These are phyloP conservation scores for Suhomyces wounanorum DNA, from an alignment of 1,139 yeast genomes.

Conservation along the genomic window DNA sequence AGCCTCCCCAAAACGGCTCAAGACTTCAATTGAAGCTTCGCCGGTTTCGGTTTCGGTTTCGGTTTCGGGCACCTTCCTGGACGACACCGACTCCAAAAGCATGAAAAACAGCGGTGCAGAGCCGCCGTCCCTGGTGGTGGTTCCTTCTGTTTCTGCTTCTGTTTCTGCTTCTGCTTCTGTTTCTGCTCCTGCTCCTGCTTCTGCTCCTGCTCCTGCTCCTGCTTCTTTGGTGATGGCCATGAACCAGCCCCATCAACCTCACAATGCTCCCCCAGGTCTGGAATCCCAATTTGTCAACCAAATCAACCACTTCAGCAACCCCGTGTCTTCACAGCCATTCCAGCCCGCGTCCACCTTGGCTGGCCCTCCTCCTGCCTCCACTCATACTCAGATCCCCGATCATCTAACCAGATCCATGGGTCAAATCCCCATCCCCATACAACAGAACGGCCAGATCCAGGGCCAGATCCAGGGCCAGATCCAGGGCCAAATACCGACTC, in stretches of 20 bases:
- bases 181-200: no score
- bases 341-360: neutral
- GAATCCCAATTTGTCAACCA: neutral
- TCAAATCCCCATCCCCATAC: neutral
- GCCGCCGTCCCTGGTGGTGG: no score
- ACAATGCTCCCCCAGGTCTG: neutral
- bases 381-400: neutral
- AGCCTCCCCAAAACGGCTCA: neutral
- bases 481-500: neutral
- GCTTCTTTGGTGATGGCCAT: no score
- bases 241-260: neutral
- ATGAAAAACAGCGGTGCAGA: neutral
- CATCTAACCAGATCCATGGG: neutral
- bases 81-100: neutral
- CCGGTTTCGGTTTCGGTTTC: neutral
- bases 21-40: neutral
- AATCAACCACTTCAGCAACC: neutral
- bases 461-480: neutral
- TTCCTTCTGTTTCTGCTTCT: no score
- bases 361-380: neutral
- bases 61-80: neutral
- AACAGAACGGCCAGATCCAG: neutral
- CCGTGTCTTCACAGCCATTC: neutral
- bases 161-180: no score
- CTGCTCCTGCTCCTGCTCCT: no score